phyloP scores from a whole-genome alignment of 768 basidiomycete genomes.

The Tubosaeta brunneosetosa region DNA sequence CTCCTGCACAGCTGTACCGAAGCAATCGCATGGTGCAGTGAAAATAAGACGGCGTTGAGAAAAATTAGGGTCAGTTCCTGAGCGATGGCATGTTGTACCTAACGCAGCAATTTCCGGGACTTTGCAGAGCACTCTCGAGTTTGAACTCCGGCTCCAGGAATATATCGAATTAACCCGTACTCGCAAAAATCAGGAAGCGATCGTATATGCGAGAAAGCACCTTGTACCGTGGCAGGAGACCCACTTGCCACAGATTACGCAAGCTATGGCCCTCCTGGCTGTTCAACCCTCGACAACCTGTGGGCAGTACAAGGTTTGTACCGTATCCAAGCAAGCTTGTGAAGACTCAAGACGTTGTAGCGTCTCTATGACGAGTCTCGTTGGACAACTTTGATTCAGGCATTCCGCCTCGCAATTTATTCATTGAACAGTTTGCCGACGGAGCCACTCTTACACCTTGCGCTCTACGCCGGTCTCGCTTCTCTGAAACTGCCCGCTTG shows the following conservation, averaged over 20 bases:
- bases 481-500: constrained; percentile 88
- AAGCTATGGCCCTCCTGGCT: constrained; percentile 72
- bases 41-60: constrained; percentile 88
- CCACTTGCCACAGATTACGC: constrained; percentile 71
- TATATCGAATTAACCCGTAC: constrained; percentile 86
- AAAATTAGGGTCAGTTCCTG: constrained; percentile 70
- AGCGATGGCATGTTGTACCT: constrained; percentile 6
- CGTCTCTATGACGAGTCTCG: constrained; percentile 77
- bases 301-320: constrained; percentile 73
- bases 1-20: constrained; percentile 73
- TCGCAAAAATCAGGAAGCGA: constrained; percentile 66
- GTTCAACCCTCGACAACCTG: constrained; percentile 68
- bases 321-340: constrained; percentile 1
- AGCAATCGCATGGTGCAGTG: constrained; percentile 92
- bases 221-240: constrained; percentile 79
- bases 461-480: constrained; percentile 87
- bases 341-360: constrained; percentile 36
- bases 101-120: constrained; percentile 15
- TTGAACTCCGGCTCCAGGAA: constrained; percentile 92
- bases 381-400: constrained; percentile 69
- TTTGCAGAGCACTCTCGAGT: constrained; percentile 86
- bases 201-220: constrained; percentile 78
- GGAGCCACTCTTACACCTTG: constrained; percentile 80
- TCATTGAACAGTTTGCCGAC: constrained; percentile 82
- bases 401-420: constrained; percentile 85